These are phyloP conservation scores for Candida sonorensis DNA, from an alignment of 805 yeast genomes.

Conservation along the genomic window DNA sequence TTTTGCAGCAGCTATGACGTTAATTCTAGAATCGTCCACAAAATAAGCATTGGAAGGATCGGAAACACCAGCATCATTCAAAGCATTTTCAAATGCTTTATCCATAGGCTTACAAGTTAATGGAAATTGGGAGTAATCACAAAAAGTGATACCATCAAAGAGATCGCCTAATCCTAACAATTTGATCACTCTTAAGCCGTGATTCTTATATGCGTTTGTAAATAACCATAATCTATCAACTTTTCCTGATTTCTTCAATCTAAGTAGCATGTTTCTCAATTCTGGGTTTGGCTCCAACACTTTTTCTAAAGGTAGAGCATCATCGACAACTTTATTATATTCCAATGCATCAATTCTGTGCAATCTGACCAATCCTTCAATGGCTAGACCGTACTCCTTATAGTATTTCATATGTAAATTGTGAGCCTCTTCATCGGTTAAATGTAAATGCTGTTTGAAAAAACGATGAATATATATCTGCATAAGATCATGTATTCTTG, in stretches of 20 bases:
- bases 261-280: constrained; percentile 45
- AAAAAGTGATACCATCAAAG: constrained; percentile 89
- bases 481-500: constrained; percentile 81
- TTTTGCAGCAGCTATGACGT: constrained; percentile 64
- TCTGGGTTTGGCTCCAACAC: constrained; percentile 59
- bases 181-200: constrained; percentile 73
- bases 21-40: constrained; percentile 81
- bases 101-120: constrained; percentile 88
- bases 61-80: constrained; percentile 54
- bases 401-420: constrained; percentile 69
- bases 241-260: constrained; percentile 37
- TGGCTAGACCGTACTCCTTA: constrained; percentile 82
- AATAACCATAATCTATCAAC: constrained; percentile 81
- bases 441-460: constrained; percentile 55
- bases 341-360: constrained; percentile 80
- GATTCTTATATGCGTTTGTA: constrained; percentile 91
- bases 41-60: constrained; percentile 52
- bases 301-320: constrained; percentile 77
- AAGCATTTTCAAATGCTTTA: constrained; percentile 56
- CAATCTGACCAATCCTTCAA: constrained; percentile 74
- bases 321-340: constrained; percentile 86
- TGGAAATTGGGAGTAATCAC: constrained; percentile 71
- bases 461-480: constrained; percentile 76
- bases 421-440: constrained; percentile 70
- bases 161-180: constrained; percentile 85